phyloP scores from a whole-genome alignment of 495 filamentous ascomycete genomes.

The Neurospora pannonica region DNA sequence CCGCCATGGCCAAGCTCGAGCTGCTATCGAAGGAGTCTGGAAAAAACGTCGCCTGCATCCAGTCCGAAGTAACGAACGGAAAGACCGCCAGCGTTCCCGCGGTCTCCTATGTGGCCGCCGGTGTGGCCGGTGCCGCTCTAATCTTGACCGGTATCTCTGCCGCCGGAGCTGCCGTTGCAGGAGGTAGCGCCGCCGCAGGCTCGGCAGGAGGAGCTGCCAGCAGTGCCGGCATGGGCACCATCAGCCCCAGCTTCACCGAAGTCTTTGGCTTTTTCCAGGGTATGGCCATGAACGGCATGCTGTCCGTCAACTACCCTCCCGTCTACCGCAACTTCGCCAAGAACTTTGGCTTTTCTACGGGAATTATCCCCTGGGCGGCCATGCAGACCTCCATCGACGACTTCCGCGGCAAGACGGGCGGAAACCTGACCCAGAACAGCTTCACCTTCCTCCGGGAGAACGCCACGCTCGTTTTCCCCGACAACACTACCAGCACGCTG shows the following conservation, averaged over 20 bases:
- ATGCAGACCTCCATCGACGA: conserved; percentile 80
- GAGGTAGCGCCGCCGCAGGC: conserved; percentile 28
- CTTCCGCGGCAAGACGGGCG: conserved; percentile 73
- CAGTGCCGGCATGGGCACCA: conserved; percentile 51
- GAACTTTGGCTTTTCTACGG: conserved; percentile 91
- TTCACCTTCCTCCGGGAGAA: conserved; percentile 60
- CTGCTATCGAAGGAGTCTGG: conserved; percentile 50
- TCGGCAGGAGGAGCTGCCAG: conserved; percentile 29
- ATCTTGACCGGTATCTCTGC: conserved; percentile 66
- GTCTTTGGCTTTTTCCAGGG: conserved; percentile 87
- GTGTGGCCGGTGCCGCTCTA: conserved; percentile 79
- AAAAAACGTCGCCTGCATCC: conserved; percentile 67
- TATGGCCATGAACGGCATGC: conserved; percentile 91
- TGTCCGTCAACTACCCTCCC: conserved; percentile 76
- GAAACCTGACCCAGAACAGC: conserved; percentile 72
- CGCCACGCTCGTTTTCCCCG: conserved; percentile 56
- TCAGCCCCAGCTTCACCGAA: conserved; percentile 79
- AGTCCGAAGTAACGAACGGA: conserved; percentile 75
- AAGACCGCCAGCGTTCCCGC: conserved; percentile 66
- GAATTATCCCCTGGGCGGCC: conserved; percentile 68
- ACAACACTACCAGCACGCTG: conserved; percentile 35
- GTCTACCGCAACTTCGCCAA: conserved; percentile 81
- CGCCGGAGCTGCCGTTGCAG: conserved; percentile 47
- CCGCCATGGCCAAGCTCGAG: conserved; percentile 72
- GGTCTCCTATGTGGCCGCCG: conserved; percentile 76